Evolutionary conservation across 2,329 filamentous ascomycete genomes (phyloP).

Genomic region (Thelonectria blattea): DNA sequence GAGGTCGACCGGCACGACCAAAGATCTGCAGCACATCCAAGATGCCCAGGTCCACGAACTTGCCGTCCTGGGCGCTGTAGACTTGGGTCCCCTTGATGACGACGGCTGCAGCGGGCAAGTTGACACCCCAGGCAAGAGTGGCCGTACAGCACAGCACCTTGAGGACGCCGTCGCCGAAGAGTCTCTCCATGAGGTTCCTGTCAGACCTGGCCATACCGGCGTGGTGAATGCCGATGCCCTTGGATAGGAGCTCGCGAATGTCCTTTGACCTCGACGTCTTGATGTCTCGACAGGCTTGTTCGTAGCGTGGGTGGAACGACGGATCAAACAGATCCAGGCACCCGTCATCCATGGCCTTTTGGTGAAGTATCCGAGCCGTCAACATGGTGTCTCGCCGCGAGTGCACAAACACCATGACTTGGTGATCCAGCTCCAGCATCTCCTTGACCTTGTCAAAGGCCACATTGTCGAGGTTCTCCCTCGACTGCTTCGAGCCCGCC

Average conservation of each 20-base stretch:
- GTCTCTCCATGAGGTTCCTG: conserved; percentile 90
- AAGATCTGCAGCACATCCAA: conserved; percentile 98
- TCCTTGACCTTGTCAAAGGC: conserved; percentile 94
- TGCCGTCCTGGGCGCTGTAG: conserved; percentile 95
- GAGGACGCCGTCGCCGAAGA: conserved; percentile 90
- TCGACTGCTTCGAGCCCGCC: conserved; percentile 76
- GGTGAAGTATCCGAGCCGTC: conserved; percentile 83
- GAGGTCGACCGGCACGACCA: conserved; percentile 94
- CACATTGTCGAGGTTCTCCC: conserved; percentile 86
- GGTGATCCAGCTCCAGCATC: conserved; percentile 91
- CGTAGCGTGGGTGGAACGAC: conserved; percentile 76
- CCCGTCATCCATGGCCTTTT: conserved; percentile 83
- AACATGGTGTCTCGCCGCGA: conserved; percentile 92
- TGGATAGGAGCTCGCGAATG: conserved; percentile 84
- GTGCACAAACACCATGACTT: conserved; percentile 99
- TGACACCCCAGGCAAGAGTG: conserved; percentile 98
- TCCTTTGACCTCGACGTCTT: conserved; percentile 86
- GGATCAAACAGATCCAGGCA: conserved; percentile 86
- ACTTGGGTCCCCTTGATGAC: conserved; percentile 98
- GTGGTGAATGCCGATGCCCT: conserved; percentile 94
- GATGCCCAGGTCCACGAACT: conserved; percentile 95
- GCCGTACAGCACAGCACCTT: conserved; percentile 98
- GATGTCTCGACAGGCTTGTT: conserved; percentile 81
- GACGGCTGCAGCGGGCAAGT: conserved; percentile 93
- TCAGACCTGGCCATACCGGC: conserved; percentile 96